Evolutionary conservation across 2,329 filamentous ascomycete species (phyloP).

Genomic region (Nemania serpens): DNA sequence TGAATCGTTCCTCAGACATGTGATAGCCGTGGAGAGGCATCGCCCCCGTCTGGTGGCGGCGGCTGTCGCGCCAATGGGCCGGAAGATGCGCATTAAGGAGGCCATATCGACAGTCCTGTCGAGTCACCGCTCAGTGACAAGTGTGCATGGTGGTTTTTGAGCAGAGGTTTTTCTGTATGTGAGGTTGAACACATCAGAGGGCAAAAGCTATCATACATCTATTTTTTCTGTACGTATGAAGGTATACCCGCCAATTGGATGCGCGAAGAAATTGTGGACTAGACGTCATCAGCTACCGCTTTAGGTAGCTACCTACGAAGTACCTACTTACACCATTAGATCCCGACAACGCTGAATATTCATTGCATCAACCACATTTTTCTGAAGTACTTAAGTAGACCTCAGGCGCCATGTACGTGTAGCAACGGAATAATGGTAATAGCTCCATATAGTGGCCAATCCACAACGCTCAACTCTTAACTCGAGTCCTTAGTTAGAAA

Average conservation of each 20-base stretch:
- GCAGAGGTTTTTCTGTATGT: constrained; percentile 7
- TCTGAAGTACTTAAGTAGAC: neutral
- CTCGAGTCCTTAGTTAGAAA: neutral
- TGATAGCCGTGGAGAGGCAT: constrained; percentile 13
- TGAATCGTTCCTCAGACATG: neutral
- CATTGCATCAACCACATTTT: neutral
- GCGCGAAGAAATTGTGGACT: constrained; percentile 26
- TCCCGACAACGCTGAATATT: too few relatives aligned
- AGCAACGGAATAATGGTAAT: neutral
- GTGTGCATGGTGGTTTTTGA: constrained; percentile 13
- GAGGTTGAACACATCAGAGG: neutral
- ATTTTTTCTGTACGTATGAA: too few relatives aligned
- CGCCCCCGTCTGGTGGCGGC: constrained; percentile 23
- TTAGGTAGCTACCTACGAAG: neutral
- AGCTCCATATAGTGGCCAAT: neutral
- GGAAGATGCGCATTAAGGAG: constrained; percentile 28
- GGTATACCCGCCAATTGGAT: neutral
- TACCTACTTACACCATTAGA: too few relatives aligned
- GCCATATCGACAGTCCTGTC: constrained; percentile 31
- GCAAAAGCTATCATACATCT: too few relatives aligned
- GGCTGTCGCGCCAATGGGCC: constrained; percentile 23
- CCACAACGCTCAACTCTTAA: neutral
- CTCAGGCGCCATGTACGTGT: neutral
- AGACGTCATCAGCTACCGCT: constrained; percentile 34
- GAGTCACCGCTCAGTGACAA: neutral